These are phyloP conservation scores for Avena atlantica DNA, from an alignment of 176 grass and related monocot genomes.

Conservation along the genomic window DNA sequence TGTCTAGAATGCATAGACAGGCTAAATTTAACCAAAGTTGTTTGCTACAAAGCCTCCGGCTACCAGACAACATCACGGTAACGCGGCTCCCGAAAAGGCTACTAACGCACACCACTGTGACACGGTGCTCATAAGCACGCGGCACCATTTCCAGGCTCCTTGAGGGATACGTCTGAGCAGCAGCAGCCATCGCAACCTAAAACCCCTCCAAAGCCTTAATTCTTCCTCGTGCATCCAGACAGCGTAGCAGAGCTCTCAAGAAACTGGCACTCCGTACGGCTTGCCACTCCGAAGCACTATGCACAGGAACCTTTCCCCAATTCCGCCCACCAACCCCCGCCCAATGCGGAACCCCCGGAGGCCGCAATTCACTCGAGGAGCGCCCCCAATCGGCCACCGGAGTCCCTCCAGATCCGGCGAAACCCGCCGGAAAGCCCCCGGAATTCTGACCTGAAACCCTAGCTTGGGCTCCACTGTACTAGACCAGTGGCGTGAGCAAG, in stretches of 20 bases:
- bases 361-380: conserved; percentile 19
- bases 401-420: conserved; percentile 35
- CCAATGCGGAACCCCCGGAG: conserved; percentile 27
- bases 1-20: background rate
- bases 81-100: background rate
- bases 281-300: background rate
- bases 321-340: conserved; percentile 43
- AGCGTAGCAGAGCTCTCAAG: background rate
- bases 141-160: background rate
- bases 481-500: background rate
- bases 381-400: background rate
- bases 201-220: conserved; percentile 16
- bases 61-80: background rate
- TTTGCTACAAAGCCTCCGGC: conserved; percentile 25
- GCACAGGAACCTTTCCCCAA: conserved; percentile 21
- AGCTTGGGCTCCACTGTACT: background rate
- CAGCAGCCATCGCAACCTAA: conserved; percentile 8
- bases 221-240: background rate
- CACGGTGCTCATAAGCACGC: background rate
- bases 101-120: background rate
- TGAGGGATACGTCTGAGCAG: background rate
- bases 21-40: conserved; percentile 23
- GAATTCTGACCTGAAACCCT: conserved; percentile 33
- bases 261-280: background rate
- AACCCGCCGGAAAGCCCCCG: background rate